Evolutionary conservation across 2,329 filamentous ascomycete genomes (phyloP).

Genomic region (Didymella pomorum): DNA sequence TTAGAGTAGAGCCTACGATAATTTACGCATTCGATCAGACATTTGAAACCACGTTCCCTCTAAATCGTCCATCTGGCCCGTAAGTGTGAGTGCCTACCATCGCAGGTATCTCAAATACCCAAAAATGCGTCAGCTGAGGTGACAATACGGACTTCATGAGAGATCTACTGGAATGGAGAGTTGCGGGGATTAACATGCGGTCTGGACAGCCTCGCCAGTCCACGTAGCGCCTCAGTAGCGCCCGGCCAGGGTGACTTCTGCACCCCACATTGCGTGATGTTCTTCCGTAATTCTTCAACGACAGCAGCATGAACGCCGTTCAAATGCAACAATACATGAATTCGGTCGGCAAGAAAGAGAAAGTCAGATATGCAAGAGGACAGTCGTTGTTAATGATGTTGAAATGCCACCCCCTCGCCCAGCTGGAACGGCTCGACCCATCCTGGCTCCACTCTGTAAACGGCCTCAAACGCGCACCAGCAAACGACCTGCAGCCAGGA

Average conservation of each 20-base stretch:
- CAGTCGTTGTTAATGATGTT: neutral
- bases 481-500: conserved; percentile 16
- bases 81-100: neutral
- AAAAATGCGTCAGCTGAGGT: neutral
- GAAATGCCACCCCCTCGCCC: neutral
- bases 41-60: neutral
- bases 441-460: conserved; percentile 19
- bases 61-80: neutral
- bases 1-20: neutral
- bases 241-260: neutral
- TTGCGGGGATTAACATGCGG: conserved; percentile 10
- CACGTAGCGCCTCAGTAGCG: conserved; percentile 8
- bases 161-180: neutral
- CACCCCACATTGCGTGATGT: conserved; percentile 16
- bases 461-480: conserved; percentile 15
- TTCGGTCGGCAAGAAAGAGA: conserved; percentile 2
- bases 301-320: neutral
- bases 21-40: too few relatives aligned
- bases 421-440: conserved; percentile 19
- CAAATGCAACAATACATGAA: too few relatives aligned
- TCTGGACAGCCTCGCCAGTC: conserved; percentile 10
- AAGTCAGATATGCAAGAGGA: neutral
- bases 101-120: neutral
- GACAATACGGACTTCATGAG: neutral
- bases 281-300: neutral